Conservation (phyloP, 75 land plant genomes). For the Isoetes taiwanensis region DNA sequence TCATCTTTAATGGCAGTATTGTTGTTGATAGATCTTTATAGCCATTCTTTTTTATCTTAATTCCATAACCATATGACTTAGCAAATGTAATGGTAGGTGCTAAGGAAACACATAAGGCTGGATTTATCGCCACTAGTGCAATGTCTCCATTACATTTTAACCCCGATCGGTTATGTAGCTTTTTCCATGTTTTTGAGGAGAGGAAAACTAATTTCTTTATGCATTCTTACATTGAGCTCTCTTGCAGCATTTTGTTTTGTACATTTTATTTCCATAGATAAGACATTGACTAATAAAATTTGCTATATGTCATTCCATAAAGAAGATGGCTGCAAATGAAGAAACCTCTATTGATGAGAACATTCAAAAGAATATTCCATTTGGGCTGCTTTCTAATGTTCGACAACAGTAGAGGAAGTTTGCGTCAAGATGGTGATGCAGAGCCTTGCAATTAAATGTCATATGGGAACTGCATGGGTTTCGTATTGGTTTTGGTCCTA, state of each 20-base stretch:
- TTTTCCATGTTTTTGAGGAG: conserved; percentile 12
- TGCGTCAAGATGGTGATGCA: no score
- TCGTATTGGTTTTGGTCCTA: no score
- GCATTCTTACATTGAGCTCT: conserved; percentile 5
- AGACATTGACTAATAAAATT: no score
- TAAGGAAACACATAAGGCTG: conserved; percentile 84
- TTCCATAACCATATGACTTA: no score
- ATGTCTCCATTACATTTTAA: conserved; percentile 51
- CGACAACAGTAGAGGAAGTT: no score
- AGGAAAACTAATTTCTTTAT: neutral
- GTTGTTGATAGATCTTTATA: no score
- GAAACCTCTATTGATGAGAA: conserved; percentile 47
- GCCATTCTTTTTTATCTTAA: no score
- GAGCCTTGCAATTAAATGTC: no score
- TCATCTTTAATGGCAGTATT: conserved; percentile 73
- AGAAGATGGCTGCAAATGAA: conserved; percentile 50
- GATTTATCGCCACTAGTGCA: conserved; percentile 37
- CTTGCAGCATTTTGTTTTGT: conserved; percentile 31
- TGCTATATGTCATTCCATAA: conserved; percentile 91
- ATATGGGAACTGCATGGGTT: no score
- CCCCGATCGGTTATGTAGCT: conserved; percentile 4
- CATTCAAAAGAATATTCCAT: conserved; percentile 65
- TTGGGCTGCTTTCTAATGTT: no score
- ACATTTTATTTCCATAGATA: conserved; percentile 79
- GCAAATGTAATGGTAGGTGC: no score